Evolutionary conservation across 371 early-diverging fungal species (phyloP), one percentile per base, ranked within the genome.

Genomic region (Thermomucor indicae-seudaticae): DNA sequence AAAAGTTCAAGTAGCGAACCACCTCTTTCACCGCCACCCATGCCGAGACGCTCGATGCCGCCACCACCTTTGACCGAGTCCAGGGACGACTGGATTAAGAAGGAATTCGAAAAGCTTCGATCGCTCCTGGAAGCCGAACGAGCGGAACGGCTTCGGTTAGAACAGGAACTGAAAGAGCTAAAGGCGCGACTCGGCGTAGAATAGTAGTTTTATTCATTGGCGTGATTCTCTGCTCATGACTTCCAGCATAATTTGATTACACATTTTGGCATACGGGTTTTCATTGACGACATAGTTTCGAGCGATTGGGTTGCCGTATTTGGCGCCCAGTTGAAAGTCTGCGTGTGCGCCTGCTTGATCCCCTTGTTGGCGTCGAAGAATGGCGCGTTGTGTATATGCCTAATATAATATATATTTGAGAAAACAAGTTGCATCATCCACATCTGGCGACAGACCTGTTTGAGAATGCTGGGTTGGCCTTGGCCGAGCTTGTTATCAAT

Each of bases 231-330:
- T 66, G 19, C 65, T 66, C 73, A 89, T 84, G 43, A 83, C 80
- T 49, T 90, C 83, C 59, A 80, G 68, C 55, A 90, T 79, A 44
- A 87, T 81, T 27, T 83, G 84, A 39, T 84, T 83, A 51, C 90
- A 95, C 79, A 95, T 76, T 51, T 93, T 91, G 4, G 94, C 93
- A 70, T 90, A 91, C 2, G 94, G 95, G 57, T 95, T 95, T 53
- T 91, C 90, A 49, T 78, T 71, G 0, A 92, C 85, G 22, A 83
- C 72, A 0, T 85, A 75, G 20, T 77, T 75, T 51, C 84, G 81
- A n/a, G 94, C 93, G 5, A 93, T 53, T 23, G 88, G 83, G 58
- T 90, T 92, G 6, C 95, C 95, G 47, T 72, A 83, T 51, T 82
- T 78, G 2, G 91, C 92, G 19, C 93, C 75, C 31, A 55, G 51